Evolutionary conservation across 2,329 filamentous ascomycete genomes (phyloP).

Genomic region (Rutstroemia sp.): DNA sequence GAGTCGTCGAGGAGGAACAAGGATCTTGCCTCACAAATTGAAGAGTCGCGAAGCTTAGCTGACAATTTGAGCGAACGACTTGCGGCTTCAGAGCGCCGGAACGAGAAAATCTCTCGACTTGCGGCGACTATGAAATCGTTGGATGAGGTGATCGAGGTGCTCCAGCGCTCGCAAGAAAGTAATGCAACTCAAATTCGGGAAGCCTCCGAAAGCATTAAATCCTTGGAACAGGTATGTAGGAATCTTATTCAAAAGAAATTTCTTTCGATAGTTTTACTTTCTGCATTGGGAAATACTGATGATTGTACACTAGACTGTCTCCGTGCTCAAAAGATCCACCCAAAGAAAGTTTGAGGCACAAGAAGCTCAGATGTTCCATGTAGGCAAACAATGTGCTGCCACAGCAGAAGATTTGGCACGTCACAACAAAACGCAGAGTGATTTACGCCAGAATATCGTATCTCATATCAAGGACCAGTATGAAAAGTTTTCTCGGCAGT

Average conservation of each 20-base stretch:
- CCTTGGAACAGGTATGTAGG: not conserved
- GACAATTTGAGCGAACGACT: slow-evolving; percentile 1
- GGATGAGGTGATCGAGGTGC: not conserved
- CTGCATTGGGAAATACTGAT: not conserved
- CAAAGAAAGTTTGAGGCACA: not conserved
- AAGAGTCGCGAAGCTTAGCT: not conserved
- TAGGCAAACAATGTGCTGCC: not conserved
- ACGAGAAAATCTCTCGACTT: not conserved
- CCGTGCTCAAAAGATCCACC: not conserved
- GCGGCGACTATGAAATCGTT: not conserved
- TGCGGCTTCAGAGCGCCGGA: not conserved
- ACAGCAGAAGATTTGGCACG: not conserved
- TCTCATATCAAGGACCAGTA: not conserved
- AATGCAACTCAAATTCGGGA: not conserved
- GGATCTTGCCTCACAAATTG: not conserved
- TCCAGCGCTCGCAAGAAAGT: not conserved
- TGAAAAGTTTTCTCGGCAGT: not conserved
- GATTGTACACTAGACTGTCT: not conserved
- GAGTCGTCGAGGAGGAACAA: not conserved
- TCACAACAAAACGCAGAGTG: not conserved
- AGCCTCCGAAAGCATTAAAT: not conserved
- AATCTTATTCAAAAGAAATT: not conserved
- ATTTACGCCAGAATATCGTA: not conserved
- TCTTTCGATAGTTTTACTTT: not conserved
- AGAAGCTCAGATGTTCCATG: not conserved